These are phyloP conservation scores for Bipolaris sorokiniana DNA, from an alignment of 2,329 filamentous ascomycete species.

Conservation along the genomic window DNA sequence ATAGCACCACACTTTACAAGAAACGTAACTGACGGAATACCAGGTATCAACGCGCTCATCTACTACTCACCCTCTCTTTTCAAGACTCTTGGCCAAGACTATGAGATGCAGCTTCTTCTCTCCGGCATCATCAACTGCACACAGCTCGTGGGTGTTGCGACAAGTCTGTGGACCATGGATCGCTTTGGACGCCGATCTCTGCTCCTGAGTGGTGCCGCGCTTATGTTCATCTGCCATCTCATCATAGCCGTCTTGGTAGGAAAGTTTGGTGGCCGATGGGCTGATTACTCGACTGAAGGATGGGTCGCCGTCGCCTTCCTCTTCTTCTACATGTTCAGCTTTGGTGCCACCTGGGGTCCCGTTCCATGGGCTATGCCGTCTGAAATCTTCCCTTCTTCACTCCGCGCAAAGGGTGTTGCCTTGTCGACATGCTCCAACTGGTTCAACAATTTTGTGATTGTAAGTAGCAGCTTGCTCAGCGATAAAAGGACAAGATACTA, in stretches of 20 bases:
- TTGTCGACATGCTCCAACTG: constrained; percentile 69
- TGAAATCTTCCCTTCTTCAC: constrained; percentile 68
- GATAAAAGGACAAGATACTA: constrained; percentile 43
- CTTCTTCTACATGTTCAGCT: constrained; percentile 68
- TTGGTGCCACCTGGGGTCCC: constrained; percentile 65
- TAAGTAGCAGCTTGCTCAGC: constrained; percentile 18
- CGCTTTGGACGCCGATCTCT: constrained; percentile 50
- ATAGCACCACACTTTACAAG: neutral
- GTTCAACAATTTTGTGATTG: constrained; percentile 67
- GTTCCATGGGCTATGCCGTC: constrained; percentile 57
- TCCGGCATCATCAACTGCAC: constrained; percentile 67
- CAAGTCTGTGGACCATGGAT: constrained; percentile 54
- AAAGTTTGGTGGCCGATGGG: constrained; percentile 59
- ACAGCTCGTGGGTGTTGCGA: constrained; percentile 51
- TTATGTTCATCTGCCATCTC: constrained; percentile 60
- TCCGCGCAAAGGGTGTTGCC: constrained; percentile 70
- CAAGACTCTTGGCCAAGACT: constrained; percentile 63
- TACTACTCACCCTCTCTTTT: constrained; percentile 69
- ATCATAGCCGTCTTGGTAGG: constrained; percentile 63
- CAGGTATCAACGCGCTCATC: constrained; percentile 54
- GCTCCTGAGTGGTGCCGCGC: constrained; percentile 51
- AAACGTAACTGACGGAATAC: constrained; percentile 1
- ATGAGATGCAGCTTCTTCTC: constrained; percentile 62
- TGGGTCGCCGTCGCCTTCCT: constrained; percentile 65
- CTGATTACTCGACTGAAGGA: constrained; percentile 57